Evolutionary conservation across 1,284 basidiomycete species (phyloP), one percentile per base, ranked within the genome.

Genomic region (Tilletia indica): DNA sequence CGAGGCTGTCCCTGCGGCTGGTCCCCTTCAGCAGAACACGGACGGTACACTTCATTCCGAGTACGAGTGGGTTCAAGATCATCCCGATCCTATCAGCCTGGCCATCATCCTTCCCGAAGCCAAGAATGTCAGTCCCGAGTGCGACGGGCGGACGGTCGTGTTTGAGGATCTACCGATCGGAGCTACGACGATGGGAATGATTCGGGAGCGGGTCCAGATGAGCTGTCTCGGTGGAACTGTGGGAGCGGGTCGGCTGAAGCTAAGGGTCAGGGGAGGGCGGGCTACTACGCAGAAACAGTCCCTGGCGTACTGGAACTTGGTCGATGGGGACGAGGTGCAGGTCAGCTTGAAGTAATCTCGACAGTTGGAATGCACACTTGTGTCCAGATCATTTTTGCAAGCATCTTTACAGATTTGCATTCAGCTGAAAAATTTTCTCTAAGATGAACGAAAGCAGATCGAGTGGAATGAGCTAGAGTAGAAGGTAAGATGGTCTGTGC

Each of bases 231-330:
- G 74, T 16, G 75, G 72, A 31, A 58, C 68, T 16, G 70, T 83
- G 12, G 81, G 80, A 3, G 82, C 79, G 2, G 78, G 76, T 68
- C 49, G 69, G 36, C 9, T 76, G 12, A 82, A 82, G 72, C 72
- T 84, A 48, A 80, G 78, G 56, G 71, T 84, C 58, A 73, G 81
- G 38, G 74, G 74, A 14, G 77, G 77, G 6, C 79, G 73, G 70
- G 71, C 76, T 11, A 76, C 77, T 34, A 84, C 82, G 45, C 71
- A 82, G 69, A 82, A 78, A 68, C 79, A 82, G 72, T 79, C 77
- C 21, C 69, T 83, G 49, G 82, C 81, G 11, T 73, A 76, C 66
- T 83, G 80, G 80, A 83, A 83, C 51, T 42, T 83, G 68, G 70
- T 70, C 4, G 77, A 82, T 61, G 77, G 78, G 19, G 81, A 82